These are phyloP conservation scores for Ormosia emarginata DNA, from an alignment of 306 rosid species.

Conservation along the genomic window DNA sequence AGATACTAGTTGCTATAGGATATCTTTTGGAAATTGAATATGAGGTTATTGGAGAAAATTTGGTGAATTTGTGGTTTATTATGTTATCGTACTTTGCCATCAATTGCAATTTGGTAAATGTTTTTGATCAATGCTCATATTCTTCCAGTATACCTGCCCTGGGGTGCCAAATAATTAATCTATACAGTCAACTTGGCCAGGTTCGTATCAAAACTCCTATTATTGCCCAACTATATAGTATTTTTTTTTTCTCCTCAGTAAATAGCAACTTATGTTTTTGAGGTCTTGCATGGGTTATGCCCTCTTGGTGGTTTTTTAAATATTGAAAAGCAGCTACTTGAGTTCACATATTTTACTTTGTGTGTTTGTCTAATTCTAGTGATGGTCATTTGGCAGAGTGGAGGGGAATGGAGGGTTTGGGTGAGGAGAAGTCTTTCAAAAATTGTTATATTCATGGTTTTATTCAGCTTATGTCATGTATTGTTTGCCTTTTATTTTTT, in stretches of 20 bases:
- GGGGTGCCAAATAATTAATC: slow-evolving; percentile 65
- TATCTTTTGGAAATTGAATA: slow-evolving; percentile 81
- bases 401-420: not conserved
- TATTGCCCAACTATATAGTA: not conserved
- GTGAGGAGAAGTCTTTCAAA: not conserved
- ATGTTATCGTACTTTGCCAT: slow-evolving; percentile 57
- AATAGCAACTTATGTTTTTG: not conserved
- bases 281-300: slow-evolving; percentile 11
- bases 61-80: slow-evolving; percentile 62
- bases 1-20: slow-evolving; percentile 59
- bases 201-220: slow-evolving; percentile 46
- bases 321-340: not conserved
- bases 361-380: slow-evolving; percentile 10
- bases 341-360: not conserved
- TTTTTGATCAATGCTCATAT: slow-evolving; percentile 34
- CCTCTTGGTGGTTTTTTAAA: not conserved
- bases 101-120: slow-evolving; percentile 37
- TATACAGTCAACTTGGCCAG: slow-evolving; percentile 92
- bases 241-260: not conserved
- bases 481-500: not conserved
- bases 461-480: not conserved
- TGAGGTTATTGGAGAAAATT: slow-evolving; percentile 66
- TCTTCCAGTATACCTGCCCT: slow-evolving; percentile 41
- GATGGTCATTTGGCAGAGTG: not conserved
- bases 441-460: not conserved